These are phyloP conservation scores for Ceratocystis huliohia DNA, from an alignment of 2,329 filamentous ascomycete species.

Conservation along the genomic window DNA sequence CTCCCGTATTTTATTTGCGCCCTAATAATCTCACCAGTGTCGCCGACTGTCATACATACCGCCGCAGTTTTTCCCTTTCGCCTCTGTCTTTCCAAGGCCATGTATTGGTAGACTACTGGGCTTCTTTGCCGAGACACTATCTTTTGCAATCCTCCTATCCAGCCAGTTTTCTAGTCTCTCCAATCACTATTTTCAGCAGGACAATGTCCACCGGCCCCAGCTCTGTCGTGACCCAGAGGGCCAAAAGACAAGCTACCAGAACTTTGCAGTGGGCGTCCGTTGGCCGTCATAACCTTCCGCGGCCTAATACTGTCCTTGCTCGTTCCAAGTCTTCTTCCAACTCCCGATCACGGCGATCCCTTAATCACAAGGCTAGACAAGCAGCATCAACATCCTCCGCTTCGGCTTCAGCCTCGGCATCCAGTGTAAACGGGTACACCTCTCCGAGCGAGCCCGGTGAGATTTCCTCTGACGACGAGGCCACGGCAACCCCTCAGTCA, in stretches of 20 bases:
- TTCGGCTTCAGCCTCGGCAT: neutral
- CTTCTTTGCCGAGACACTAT: constrained; percentile 11
- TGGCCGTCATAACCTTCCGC: constrained; percentile 13
- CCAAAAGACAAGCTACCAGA: constrained; percentile 17
- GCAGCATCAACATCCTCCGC: neutral
- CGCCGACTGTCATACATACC: neutral
- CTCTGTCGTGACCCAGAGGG: constrained; percentile 12
- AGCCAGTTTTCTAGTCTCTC: neutral
- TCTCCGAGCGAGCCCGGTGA: neutral
- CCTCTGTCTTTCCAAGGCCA: constrained; percentile 9
- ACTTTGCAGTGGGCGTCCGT: constrained; percentile 15
- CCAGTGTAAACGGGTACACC: neutral
- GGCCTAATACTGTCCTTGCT: constrained; percentile 12
- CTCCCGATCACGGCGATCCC: neutral
- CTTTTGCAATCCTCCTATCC: neutral
- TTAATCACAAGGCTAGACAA: neutral
- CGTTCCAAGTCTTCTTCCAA: neutral
- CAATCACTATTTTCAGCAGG: neutral
- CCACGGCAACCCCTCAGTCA: neutral
- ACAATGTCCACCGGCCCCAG: constrained; percentile 14
- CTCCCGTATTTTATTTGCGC: constrained; percentile 1
- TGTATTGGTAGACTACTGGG: constrained; percentile 14
- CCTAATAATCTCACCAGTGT: neutral
- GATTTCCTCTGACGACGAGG: neutral
- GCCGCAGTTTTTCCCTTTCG: neutral